Percentiles rank a stretch among this genome's conserved stretches.
These are phyloP conservation scores for Annulohypoxylon bovei DNA, from an alignment of 495 filamentous ascomycete species.

Conservation along the genomic window DNA sequence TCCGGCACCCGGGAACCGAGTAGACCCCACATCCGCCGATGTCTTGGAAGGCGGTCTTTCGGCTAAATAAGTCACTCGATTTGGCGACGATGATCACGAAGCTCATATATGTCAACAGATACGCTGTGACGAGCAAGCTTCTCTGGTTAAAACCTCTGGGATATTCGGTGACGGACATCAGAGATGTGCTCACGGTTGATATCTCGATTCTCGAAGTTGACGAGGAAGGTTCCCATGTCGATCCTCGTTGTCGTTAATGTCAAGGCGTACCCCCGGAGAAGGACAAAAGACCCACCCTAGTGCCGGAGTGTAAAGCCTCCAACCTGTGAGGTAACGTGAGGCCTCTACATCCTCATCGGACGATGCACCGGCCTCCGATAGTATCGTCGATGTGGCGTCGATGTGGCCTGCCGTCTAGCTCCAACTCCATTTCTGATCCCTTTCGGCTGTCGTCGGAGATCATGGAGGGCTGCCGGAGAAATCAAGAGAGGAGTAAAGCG, in stretches of 20 bases:
- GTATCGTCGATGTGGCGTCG: neutral
- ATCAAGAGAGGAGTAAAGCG: neutral
- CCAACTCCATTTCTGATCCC: neutral
- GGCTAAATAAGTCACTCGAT: constrained; percentile 53
- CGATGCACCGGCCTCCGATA: neutral
- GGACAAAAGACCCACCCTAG: neutral
- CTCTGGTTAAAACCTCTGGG: constrained; percentile 57
- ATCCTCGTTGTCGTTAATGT: neutral
- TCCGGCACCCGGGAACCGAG: constrained; percentile 38
- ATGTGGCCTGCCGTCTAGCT: neutral
- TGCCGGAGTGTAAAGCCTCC: neutral
- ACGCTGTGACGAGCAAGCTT: constrained; percentile 65
- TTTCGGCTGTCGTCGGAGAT: neutral
- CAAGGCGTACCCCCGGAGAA: neutral
- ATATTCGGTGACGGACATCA: constrained; percentile 63
- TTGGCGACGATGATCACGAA: constrained; percentile 50
- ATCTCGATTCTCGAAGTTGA: constrained; percentile 49
- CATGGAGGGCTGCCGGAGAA: neutral
- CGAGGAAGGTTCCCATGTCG: neutral
- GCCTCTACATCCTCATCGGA: neutral
- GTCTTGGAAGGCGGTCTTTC: constrained; percentile 54
- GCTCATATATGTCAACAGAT: constrained; percentile 66
- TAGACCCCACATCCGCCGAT: constrained; percentile 53
- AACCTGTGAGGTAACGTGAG: neutral
- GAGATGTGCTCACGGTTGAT: constrained; percentile 65